Conservation (phyloP, 2,329 filamentous ascomycete species). For the Aspergillus thermomutatus region DNA sequence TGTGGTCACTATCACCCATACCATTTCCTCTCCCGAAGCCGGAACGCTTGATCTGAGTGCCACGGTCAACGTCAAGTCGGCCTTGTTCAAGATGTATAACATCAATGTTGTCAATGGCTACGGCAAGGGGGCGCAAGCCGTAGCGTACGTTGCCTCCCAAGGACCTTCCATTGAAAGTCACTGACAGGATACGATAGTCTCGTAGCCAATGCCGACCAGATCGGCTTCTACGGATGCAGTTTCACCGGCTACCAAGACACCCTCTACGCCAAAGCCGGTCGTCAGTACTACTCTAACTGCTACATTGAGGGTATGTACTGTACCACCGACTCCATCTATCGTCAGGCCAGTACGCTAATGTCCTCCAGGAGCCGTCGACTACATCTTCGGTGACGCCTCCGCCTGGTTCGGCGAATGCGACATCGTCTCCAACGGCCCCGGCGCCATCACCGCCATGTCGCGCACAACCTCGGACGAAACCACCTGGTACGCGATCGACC, state of each 20-base stretch:
- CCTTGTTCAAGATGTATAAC: conserved; percentile 33
- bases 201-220: conserved; percentile 26
- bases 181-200: conserved; percentile 9
- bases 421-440: conserved; percentile 30
- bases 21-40: conserved; percentile 27
- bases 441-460: conserved; percentile 31
- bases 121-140: conserved; percentile 32
- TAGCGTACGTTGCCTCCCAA: conserved; percentile 22
- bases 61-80: conserved; percentile 27
- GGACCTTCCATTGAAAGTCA: not conserved
- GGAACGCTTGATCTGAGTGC: conserved; percentile 30
- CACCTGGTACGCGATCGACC: conserved; percentile 31
- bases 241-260: conserved; percentile 37
- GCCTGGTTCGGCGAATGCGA: conserved; percentile 31
- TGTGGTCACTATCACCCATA: conserved; percentile 31
- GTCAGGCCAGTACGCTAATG: not conserved
- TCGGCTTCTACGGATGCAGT: conserved; percentile 34
- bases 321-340: too few species aligned
- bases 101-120: conserved; percentile 36
- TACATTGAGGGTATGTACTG: conserved; percentile 24
- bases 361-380: conserved; percentile 29
- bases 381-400: conserved; percentile 34
- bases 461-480: conserved; percentile 22
- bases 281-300: conserved; percentile 34
- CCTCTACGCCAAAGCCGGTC: conserved; percentile 31